phyloP scores from a whole-genome alignment of 495 filamentous ascomycete species.

The Neurospora sp. region DNA sequence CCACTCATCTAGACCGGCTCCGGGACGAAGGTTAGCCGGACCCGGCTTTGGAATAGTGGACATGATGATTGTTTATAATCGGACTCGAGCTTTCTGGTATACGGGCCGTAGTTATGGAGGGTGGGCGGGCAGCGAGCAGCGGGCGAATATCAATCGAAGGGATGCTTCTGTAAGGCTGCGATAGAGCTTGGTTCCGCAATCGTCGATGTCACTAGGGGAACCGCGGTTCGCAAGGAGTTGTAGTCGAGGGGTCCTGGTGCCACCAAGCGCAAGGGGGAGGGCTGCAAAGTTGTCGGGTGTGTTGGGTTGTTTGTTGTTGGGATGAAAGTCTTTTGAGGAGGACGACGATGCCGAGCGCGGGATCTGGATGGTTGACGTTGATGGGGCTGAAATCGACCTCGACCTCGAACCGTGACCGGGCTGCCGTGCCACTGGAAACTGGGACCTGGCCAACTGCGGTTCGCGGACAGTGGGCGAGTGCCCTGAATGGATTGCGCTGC shows the following conservation, averaged over 20 bases:
- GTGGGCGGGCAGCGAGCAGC: neutral
- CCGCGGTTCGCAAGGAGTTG: neutral
- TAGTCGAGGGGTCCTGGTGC: neutral
- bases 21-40: conserved; percentile 69
- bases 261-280: neutral
- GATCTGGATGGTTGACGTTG: neutral
- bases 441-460: neutral
- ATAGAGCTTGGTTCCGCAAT: neutral
- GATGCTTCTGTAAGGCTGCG: neutral
- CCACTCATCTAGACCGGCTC: conserved; percentile 92
- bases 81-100: neutral
- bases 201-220: neutral
- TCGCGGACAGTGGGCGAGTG: neutral
- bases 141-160: neutral
- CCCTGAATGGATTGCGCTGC: neutral
- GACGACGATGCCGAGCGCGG: neutral
- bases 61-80: conserved; percentile 11
- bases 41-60: conserved; percentile 63
- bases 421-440: neutral
- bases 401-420: neutral
- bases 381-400: neutral
- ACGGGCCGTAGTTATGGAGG: neutral
- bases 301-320: neutral
- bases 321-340: neutral
- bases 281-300: neutral